phyloP scores from a whole-genome alignment of 176 grass and related monocot genomes.

The Triticum turgidum region DNA sequence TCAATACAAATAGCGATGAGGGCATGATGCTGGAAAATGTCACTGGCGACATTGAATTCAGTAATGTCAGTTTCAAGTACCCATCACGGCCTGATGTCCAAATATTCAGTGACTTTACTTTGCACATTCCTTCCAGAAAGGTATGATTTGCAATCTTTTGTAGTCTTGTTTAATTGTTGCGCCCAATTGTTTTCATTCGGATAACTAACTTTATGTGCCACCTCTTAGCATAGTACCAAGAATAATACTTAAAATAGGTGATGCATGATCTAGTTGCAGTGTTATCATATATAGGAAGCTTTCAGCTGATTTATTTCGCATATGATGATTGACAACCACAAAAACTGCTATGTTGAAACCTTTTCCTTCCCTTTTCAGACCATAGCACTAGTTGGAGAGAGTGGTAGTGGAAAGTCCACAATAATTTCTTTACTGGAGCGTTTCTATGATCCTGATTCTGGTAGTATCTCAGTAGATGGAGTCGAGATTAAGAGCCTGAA shows the following conservation, averaged over 20 bases:
- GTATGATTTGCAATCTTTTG: conserved; percentile 23
- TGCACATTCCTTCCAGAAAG: conserved; percentile 58
- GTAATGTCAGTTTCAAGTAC: conserved; percentile 65
- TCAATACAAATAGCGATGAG: conserved; percentile 38
- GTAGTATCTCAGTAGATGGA: conserved; percentile 56
- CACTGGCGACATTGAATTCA: conserved; percentile 49
- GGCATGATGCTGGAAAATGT: conserved; percentile 35
- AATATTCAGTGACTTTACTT: conserved; percentile 58
- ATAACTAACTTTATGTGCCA: not conserved
- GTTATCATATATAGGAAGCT: not conserved
- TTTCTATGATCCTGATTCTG: conserved; percentile 69
- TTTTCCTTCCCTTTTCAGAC: conserved; percentile 45
- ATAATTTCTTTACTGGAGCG: conserved; percentile 67
- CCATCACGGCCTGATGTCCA: conserved; percentile 52
- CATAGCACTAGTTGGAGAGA: conserved; percentile 75
- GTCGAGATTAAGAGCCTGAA: conserved; percentile 39
- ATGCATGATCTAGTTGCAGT: not conserved
- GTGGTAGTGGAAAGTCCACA: conserved; percentile 75
- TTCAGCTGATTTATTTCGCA: not conserved
- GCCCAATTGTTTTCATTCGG: not conserved
- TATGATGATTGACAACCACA: not conserved
- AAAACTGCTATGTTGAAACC: conserved; percentile 11
- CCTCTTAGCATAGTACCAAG: not conserved
- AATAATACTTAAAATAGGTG: not conserved
- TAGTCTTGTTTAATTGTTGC: not conserved